Evolutionary conservation across 495 filamentous ascomycete species (phyloP), one percentile per base, ranked within the genome.

Genomic region (Podospora pseudopauciseta): DNA sequence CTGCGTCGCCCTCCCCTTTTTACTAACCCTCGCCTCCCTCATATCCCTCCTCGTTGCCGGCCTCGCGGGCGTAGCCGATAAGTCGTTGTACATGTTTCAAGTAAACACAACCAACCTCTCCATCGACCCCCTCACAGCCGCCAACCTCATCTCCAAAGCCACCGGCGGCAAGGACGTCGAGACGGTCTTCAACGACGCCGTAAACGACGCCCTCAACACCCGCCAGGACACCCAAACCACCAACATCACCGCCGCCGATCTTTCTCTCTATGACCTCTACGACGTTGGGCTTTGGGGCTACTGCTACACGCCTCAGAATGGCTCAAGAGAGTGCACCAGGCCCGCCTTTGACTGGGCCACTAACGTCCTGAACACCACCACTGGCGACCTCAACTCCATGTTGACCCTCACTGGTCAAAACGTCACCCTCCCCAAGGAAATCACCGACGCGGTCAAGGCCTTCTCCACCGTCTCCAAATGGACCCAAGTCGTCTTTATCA

Each of bases 251-350:
- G 83, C 86, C 27, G 66, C 75, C 1, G 81, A 88, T 11, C 81
- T 89, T 28, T 82, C 84, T 27, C 82, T 98, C 57, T 84, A 82
- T 64, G 89, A 96, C 77, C 86, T 88, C 74, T 98, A 98, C 85
- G 85, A 87, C 63, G 84, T 97, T 75, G 86, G 86, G 69, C 83
- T 99, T 30, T 96, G 90, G 91, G 90, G 90, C 75, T 97, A 93
- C 86, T 98, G 95, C 83, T 81, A 84, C 58, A 80, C 79, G 5
- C 71, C 76, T 9, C 71, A 81, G 55, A 81, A 80, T 49, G 82
- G 81, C 68, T 77, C 81, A 32, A 79, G 83, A 64, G 81, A 73
- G 65, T 88, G 89, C 81, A 85, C 79, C 49, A 82, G 91, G 79
- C 77, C 86, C 4, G 76, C 87, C 67, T 97, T 91, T 83, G 86